These are phyloP conservation scores for Debaryomyces psychrophilus DNA, from an alignment of 1,139 yeast species.

Conservation along the genomic window DNA sequence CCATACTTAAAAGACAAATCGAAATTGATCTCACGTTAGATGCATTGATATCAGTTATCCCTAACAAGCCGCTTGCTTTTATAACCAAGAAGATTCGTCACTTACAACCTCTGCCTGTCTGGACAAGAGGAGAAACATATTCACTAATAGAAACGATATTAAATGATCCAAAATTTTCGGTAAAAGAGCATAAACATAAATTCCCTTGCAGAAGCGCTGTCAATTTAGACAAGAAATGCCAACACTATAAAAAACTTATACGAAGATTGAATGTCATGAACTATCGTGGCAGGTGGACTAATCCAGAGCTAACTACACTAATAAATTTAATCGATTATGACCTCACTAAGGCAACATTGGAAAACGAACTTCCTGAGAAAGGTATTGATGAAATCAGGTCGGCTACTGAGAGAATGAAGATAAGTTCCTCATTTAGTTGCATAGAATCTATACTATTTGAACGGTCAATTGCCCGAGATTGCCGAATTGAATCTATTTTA, in stretches of 20 bases:
- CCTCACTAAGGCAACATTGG: not conserved
- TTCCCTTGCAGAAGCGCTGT: conserved; percentile 7
- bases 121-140: conserved; percentile 8
- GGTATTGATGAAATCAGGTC: conserved; percentile 14
- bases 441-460: conserved; percentile 1
- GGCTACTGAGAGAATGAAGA: not conserved
- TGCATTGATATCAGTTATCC: not conserved
- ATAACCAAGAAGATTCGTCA: not conserved
- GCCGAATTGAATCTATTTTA: not conserved
- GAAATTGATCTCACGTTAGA: conserved; percentile 6
- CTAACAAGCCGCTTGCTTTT: not conserved
- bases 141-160: not conserved
- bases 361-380: conserved; percentile 18
- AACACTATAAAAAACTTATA: conserved; percentile 1
- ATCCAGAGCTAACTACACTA: not conserved
- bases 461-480: not conserved
- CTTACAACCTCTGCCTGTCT: not conserved
- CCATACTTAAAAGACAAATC: not conserved
- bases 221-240: not conserved
- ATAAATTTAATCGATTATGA: not conserved
- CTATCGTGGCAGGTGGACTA: not conserved
- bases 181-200: not conserved
- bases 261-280: not conserved
- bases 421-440: not conserved
- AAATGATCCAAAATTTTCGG: not conserved